Percentiles rank a stretch among this genome's conserved stretches.
These are phyloP conservation scores for Rhododendron kiyosumense DNA, from an alignment of 148 eudicot species.

Conservation along the genomic window DNA sequence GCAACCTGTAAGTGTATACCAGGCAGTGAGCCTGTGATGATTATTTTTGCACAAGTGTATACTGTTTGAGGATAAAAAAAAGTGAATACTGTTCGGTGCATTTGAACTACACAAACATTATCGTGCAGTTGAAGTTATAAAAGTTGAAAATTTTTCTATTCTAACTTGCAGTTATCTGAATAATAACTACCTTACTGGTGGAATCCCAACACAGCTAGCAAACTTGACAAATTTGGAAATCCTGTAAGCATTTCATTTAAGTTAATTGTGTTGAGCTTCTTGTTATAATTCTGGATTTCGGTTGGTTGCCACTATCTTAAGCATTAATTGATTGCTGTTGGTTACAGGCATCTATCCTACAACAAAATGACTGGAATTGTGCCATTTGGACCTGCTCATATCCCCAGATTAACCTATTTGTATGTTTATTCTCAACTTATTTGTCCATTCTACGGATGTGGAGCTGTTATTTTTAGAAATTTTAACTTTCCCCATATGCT, in stretches of 20 bases:
- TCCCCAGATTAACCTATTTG: constrained; percentile 90
- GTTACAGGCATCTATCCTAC: constrained; percentile 68
- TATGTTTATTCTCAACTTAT: constrained; percentile 34
- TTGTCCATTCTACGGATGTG: neutral
- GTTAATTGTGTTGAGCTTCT: neutral
- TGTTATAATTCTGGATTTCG: neutral
- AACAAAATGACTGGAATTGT: constrained; percentile 95
- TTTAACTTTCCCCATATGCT: neutral
- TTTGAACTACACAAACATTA: neutral
- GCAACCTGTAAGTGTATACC: constrained; percentile 66
- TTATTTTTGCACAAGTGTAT: neutral
- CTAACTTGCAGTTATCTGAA: constrained; percentile 59
- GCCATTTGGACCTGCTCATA: constrained; percentile 73
- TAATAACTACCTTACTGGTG: constrained; percentile 89
- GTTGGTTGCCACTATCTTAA: neutral
- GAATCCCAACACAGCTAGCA: constrained; percentile 88
- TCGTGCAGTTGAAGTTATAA: neutral
- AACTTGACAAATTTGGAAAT: constrained; percentile 90
- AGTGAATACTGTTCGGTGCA: neutral
- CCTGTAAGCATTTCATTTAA: constrained; percentile 50
- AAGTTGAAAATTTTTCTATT: neutral
- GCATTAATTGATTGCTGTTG: constrained; percentile 8
- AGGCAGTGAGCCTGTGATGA: neutral
- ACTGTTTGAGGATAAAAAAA: neutral
- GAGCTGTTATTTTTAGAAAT: neutral